These are phyloP conservation scores for Helicocarpus griseus DNA, from an alignment of 2,329 filamentous ascomycete species.

Conservation along the genomic window DNA sequence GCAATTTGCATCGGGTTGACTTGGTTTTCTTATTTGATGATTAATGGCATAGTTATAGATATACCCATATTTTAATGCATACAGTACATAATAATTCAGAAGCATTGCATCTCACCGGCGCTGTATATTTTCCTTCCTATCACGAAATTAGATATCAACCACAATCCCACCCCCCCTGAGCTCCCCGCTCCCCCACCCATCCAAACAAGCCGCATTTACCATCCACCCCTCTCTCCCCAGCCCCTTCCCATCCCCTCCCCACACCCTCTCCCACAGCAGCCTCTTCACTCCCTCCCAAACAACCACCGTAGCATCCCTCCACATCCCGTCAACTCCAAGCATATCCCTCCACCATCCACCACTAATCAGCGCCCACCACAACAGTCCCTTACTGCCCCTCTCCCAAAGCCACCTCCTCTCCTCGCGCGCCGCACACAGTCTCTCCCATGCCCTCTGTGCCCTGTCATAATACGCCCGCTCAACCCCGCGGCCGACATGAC, in stretches of 20 bases:
- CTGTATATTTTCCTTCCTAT: not conserved
- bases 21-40: not conserved
- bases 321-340: slow-evolving; percentile 22
- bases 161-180: slow-evolving; percentile 28
- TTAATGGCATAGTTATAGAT: not conserved
- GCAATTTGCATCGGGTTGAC: not conserved
- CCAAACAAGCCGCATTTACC: slow-evolving; percentile 50
- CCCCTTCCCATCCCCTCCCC: slow-evolving; percentile 36
- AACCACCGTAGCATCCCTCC: slow-evolving; percentile 44
- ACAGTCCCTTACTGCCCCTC: slow-evolving; percentile 5
- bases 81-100: not conserved
- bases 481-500: slow-evolving; percentile 64
- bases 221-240: slow-evolving; percentile 34
- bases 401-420: slow-evolving; percentile 17
- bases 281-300: slow-evolving; percentile 44
- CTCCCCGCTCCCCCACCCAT: slow-evolving; percentile 27
- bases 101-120: too few relatives aligned
- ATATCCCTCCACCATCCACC: slow-evolving; percentile 7
- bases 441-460: slow-evolving; percentile 61
- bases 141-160: slow-evolving; percentile 18
- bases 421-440: slow-evolving; percentile 40
- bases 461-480: slow-evolving; percentile 67
- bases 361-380: slow-evolving; percentile 8
- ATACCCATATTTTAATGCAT: not conserved
- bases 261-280: slow-evolving; percentile 51